phyloP scores from a whole-genome alignment of 805 yeast species.

The Saturnispora silvae region DNA sequence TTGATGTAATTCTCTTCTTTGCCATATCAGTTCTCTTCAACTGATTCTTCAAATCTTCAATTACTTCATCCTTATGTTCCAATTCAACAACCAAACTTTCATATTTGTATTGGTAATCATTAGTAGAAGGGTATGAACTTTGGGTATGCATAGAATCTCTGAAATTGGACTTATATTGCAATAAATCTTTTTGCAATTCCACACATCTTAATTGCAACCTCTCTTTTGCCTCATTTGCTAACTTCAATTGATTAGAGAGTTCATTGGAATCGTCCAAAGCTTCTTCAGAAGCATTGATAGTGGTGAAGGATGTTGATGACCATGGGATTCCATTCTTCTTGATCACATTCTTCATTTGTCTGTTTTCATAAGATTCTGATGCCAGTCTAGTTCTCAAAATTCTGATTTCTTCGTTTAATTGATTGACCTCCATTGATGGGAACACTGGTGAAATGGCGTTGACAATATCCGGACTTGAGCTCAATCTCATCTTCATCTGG shows the following conservation, averaged over 20 bases:
- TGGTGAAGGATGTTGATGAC: conserved; percentile 5
- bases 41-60: conserved; percentile 16
- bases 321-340: conserved; percentile 13
- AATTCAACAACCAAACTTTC: conserved; percentile 37
- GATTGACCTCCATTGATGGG: conserved; percentile 9
- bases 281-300: conserved; percentile 4
- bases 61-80: conserved; percentile 29
- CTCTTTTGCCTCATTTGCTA: conserved; percentile 24
- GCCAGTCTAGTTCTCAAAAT: conserved; percentile 56
- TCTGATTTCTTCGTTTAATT: conserved; percentile 43
- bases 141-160: conserved; percentile 29
- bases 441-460: conserved; percentile 6
- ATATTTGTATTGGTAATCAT: conserved; percentile 34
- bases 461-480: conserved; percentile 17
- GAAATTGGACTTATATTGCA: conserved; percentile 20
- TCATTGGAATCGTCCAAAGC: conserved; percentile 8
- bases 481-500: conserved; percentile 22
- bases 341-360: conserved; percentile 34
- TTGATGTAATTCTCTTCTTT: conserved; percentile 7
- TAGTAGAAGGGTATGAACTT: conserved; percentile 14
- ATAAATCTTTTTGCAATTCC: conserved; percentile 27
- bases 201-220: conserved; percentile 25
- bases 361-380: conserved; percentile 51
- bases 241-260: conserved; percentile 13
- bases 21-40: conserved; percentile 5